Percentiles rank a stretch among this genome's conserved stretches.
These are phyloP conservation scores for Saccharum officinarum DNA, from an alignment of 176 grass and related monocot genomes.

Conservation along the genomic window DNA sequence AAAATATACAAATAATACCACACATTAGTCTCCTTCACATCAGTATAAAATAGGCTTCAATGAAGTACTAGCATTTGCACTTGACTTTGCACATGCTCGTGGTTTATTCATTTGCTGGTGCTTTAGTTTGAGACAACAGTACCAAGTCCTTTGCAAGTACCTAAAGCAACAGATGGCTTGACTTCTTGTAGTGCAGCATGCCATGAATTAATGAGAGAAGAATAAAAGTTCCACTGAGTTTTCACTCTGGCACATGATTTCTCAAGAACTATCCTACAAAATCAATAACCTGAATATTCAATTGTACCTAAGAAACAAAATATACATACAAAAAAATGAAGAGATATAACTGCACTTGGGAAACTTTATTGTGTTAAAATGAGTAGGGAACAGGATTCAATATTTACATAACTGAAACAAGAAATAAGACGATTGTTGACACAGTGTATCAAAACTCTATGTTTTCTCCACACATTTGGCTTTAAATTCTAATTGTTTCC, in stretches of 20 bases:
- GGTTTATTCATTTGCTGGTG: background rate
- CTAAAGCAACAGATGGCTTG: background rate
- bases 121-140: background rate
- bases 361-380: conserved; percentile 6
- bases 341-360: background rate
- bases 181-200: background rate
- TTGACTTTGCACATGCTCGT: background rate
- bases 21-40: background rate
- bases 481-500: background rate
- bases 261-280: background rate
- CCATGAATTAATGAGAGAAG: conserved; percentile 6
- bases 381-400: background rate
- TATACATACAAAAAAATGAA: background rate
- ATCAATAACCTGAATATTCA: background rate
- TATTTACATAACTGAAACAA: conserved; percentile 21
- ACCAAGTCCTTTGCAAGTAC: too few species aligned
- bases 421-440: background rate
- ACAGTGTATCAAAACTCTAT: background rate
- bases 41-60: conserved; percentile 18
- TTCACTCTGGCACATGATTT: background rate
- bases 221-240: background rate
- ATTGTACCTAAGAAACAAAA: background rate
- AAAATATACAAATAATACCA: background rate
- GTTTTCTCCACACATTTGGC: background rate
- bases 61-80: background rate